Base-by-base conservation (phyloP, 306 rosid species). In the Quercus alba region DNA sequence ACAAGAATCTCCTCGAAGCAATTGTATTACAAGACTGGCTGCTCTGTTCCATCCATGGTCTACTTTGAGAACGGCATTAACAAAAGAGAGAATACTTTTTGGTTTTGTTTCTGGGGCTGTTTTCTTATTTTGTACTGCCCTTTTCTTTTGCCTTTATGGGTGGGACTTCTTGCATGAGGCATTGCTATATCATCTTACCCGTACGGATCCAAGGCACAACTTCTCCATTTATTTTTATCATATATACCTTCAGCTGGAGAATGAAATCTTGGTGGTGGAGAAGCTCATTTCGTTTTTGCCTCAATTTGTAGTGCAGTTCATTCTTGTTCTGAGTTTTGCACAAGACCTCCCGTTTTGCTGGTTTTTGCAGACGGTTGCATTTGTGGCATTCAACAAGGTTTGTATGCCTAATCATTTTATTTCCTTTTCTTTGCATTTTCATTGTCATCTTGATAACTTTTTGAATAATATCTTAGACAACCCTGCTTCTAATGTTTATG, bases 381-480 rank as follows among this genome's bases (percentile, higher is more conserved):
- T 95, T 70, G 99, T 95, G 70, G 98, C 94, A 25, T 93, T 93
- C 86, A 95, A 93, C 80, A 95, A 93, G 99, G 98, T 94, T 56
- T 62, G 86, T 83, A 55, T 69, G 4, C 19, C 46, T 74, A 58
- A 31, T 49, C 54, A 49, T 49, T 49, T 49, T 10, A 3, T 13
- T 13, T 13, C 54, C 54, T 49, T 49, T 49, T 10, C 17, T 49
- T 49, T 17, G 15, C 17, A 49, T 49, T 49, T 13, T 49, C 54
- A 49, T 3, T 13, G 54, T 49, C 15, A 11, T 49, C 54, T 49
- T 49, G 17, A 49, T 12, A 12, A 49, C 54, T 49, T 2, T 12
- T 49, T 49, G 54, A 49, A 49, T 11, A 49, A 49, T 12, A 49
- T 49, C 54, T 49, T 11, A 49, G 54, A 12, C 46, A 13, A 49